phyloP scores from a whole-genome alignment of 257 asterid genomes.

The Cinchona pubescens region DNA sequence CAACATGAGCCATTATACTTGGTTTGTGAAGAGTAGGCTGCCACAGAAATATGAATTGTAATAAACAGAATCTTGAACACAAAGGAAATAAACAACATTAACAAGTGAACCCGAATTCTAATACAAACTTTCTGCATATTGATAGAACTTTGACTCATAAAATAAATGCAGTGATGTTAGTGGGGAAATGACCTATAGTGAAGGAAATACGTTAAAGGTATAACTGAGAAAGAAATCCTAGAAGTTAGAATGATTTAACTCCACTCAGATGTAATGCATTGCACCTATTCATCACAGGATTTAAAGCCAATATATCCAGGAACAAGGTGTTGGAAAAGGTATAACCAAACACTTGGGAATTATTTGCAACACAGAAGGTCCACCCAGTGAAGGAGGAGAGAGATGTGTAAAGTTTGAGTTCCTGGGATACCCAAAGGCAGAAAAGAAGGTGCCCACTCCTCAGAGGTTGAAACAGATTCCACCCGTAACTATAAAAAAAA shows the following conservation, averaged over 20 bases:
- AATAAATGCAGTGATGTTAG: too few relatives aligned
- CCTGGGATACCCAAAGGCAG: neutral
- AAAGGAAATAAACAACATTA: slow-evolving; percentile 3
- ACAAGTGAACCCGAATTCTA: neutral
- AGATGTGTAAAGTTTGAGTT: neutral
- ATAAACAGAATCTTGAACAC: slow-evolving; percentile 3
- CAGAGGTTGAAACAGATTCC: neutral
- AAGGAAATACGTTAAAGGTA: too few relatives aligned
- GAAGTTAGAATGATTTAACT: too few relatives aligned
- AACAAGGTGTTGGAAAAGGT: too few relatives aligned
- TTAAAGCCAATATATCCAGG: neutral
- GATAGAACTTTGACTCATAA: too few relatives aligned
- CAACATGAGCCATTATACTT: slow-evolving; percentile 98
- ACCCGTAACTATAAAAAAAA: neutral
- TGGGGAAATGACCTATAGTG: too few relatives aligned
- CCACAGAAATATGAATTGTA: slow-evolving; percentile 19
- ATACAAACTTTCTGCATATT: neutral
- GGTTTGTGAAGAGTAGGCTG: slow-evolving; percentile 99
- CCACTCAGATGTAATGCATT: neutral
- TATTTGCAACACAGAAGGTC: neutral
- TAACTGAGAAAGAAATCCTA: too few relatives aligned
- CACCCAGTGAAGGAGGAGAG: neutral
- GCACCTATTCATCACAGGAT: neutral
- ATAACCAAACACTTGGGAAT: too few relatives aligned
- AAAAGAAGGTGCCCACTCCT: neutral